Evolutionary conservation across 371 early-diverging fungal species (phyloP), one percentile per base, ranked within the genome.

Genomic region (Mortierella sp.): DNA sequence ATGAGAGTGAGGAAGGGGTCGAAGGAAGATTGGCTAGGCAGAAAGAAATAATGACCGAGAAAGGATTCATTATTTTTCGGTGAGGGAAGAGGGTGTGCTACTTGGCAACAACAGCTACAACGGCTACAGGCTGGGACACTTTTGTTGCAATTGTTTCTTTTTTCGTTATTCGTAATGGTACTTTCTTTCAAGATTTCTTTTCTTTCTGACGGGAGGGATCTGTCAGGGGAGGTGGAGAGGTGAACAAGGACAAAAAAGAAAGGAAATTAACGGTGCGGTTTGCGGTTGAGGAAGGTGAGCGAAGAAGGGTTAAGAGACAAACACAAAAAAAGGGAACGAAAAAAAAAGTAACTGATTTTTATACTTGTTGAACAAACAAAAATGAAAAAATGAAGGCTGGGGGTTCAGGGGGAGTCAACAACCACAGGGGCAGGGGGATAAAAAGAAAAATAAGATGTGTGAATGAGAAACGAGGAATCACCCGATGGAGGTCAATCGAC

Each of bases 51-150:
- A 71, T 34, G 47, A 58, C 55, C 29, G 72, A 77, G 72, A 77
- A 67, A 52, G 64, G 48, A 47, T 73, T 73, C 78, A 78, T 78
- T 72, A 77, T 71, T 77, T 71, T 44, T 50, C 29, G 52, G 66
- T 26, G 26, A 44, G 41, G 29, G 16, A 14, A 10, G 31, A 31
- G 47, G 31, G 39, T n/a, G 24, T 6, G 41, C 1, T 8, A 24
- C n/a, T n/a, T n/a, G n/a, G 14, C 29, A 31, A 19, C 34, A 7
- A 55, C 14, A 19, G 29, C 34, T 55, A 55, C 55, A 16, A 6
- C 16, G 16, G n/a, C 22, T 19, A 47, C 14, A 6, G 37, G 41
- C 40, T 64, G 13, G 2, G 24, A 39, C 13, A 24, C 66, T 66
- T 5, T 43, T 19, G 26, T 43, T 24, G n/a, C n/a, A n/a, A n/a